phyloP scores from a whole-genome alignment of 2,329 filamentous ascomycete species.

The Exophiala lecanii-corni region DNA sequence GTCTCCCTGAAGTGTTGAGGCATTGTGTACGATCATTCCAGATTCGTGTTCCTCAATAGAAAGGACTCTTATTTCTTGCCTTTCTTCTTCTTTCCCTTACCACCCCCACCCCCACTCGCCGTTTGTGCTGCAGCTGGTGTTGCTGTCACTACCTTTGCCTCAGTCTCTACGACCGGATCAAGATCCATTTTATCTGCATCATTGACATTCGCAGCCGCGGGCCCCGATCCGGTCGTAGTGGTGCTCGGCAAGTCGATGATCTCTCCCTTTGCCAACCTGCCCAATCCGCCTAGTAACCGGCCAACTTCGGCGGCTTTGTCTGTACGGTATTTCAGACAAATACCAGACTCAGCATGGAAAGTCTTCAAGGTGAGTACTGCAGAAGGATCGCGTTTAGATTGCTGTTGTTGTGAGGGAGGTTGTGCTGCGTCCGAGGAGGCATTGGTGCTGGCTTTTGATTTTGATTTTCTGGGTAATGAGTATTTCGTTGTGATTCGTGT shows the following conservation, averaged over 20 bases:
- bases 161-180: slow-evolving; percentile 16
- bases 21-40: too few species aligned
- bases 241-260: slow-evolving; percentile 46
- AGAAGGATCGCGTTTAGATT: slow-evolving; percentile 38
- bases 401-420: slow-evolving; percentile 27
- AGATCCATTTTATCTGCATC: slow-evolving; percentile 27
- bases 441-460: slow-evolving; percentile 22
- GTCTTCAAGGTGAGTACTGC: slow-evolving; percentile 81
- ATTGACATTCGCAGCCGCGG: slow-evolving; percentile 29
- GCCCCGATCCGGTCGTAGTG: slow-evolving; percentile 35
- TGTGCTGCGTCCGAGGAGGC: slow-evolving; percentile 28
- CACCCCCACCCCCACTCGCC: slow-evolving; percentile 13
- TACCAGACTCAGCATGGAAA: slow-evolving; percentile 76
- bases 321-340: slow-evolving; percentile 84
- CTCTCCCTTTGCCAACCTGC: slow-evolving; percentile 65
- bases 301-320: slow-evolving; percentile 87
- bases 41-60: too few species aligned
- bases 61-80: slow-evolving; percentile 26
- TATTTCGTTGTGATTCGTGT: slow-evolving; percentile 92
- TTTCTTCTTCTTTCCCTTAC: slow-evolving; percentile 25
- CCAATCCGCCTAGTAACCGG: slow-evolving; percentile 71
- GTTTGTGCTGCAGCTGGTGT: slow-evolving; percentile 13
- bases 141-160: slow-evolving; percentile 14
- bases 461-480: slow-evolving; percentile 40
- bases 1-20: too few species aligned